Evolutionary conservation across 495 filamentous ascomycete genomes (phyloP).

Genomic region (Aspergillus sclerotiicarbonarius): DNA sequence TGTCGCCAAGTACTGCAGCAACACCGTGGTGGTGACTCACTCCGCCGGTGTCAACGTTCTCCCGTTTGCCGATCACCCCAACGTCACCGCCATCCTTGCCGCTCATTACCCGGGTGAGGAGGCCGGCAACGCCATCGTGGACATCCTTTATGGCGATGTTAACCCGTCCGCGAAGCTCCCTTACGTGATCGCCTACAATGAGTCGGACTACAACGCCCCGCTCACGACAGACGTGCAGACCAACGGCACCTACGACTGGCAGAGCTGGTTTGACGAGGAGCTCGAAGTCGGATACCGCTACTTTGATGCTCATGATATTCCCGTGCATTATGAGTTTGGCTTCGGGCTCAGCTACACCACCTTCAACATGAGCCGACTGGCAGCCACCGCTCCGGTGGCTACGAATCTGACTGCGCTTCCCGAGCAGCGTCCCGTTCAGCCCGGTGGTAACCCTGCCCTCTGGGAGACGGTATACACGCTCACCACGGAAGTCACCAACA

Average conservation of each 20-base stretch:
- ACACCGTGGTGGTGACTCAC: conserved; percentile 64
- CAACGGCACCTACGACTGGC: conserved; percentile 41
- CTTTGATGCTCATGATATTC: conserved; percentile 59
- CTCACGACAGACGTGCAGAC: conserved; percentile 42
- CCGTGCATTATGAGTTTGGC: conserved; percentile 64
- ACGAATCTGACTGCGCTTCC: conserved; percentile 22
- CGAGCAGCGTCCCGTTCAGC: conserved; percentile 30
- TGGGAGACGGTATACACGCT: conserved; percentile 57
- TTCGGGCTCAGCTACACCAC: conserved; percentile 67
- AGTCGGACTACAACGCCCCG: conserved; percentile 65
- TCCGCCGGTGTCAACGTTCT: conserved; percentile 59
- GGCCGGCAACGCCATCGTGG: conserved; percentile 53
- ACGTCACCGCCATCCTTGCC: conserved; percentile 61
- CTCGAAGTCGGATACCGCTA: conserved; percentile 66
- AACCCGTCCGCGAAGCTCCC: conserved; percentile 66
- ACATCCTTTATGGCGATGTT: conserved; percentile 58
- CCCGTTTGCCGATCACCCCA: conserved; percentile 57
- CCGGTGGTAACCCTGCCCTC: conserved; percentile 57
- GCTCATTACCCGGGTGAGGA: conserved; percentile 64
- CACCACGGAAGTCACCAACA: conserved; percentile 54
- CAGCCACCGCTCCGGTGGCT: conserved; percentile 29
- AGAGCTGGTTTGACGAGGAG: conserved; percentile 62
- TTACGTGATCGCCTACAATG: conserved; percentile 66
- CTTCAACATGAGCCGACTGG: conserved; percentile 50
- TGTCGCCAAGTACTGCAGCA: conserved; percentile 54